Percentiles rank a stretch among this genome's conserved stretches.
phyloP scores from a whole-genome alignment of 2,329 filamentous ascomycete species.

The Aspergillus tanneri region DNA sequence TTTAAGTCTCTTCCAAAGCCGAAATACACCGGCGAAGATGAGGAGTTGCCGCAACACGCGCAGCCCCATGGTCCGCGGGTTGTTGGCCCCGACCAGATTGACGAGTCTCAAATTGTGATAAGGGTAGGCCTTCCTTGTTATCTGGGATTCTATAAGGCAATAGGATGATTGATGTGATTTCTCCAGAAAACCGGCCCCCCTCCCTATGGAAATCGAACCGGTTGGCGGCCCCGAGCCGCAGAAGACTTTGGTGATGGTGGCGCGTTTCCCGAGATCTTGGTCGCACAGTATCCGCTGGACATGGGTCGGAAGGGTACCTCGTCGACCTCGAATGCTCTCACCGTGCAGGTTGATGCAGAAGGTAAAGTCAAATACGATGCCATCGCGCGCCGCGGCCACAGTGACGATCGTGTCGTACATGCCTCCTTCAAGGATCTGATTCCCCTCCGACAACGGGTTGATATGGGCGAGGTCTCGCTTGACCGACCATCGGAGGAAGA shows the following conservation, averaged over 20 bases:
- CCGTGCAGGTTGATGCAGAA: slow-evolving; percentile 85
- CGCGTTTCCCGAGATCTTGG: slow-evolving; percentile 88
- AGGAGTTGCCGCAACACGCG: slow-evolving; percentile 69
- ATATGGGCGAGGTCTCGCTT: slow-evolving; percentile 87
- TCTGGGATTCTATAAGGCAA: not conserved
- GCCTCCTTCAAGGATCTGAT: slow-evolving; percentile 97
- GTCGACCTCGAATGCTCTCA: slow-evolving; percentile 76
- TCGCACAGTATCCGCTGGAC: slow-evolving; percentile 92
- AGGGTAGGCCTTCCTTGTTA: slow-evolving; percentile 52
- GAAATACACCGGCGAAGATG: slow-evolving; percentile 85
- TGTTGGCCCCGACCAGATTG: slow-evolving; percentile 73
- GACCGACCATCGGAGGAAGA: slow-evolving; percentile 81
- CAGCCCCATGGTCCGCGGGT: slow-evolving; percentile 80
- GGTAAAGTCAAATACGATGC: slow-evolving; percentile 97
- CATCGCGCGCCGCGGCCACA: slow-evolving; percentile 85
- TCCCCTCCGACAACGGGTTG: slow-evolving; percentile 84
- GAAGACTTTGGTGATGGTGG: slow-evolving; percentile 97
- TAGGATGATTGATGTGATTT: not conserved
- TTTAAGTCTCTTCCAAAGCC: slow-evolving; percentile 81
- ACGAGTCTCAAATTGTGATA: slow-evolving; percentile 81
- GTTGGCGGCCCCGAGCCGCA: slow-evolving; percentile 84
- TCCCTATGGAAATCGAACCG: slow-evolving; percentile 78
- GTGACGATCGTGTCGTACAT: slow-evolving; percentile 80
- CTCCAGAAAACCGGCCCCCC: slow-evolving; percentile 73
- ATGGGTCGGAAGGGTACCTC: slow-evolving; percentile 79